Evolutionary conservation across 2,329 filamentous ascomycete genomes (phyloP), one percentile per base, ranked within the genome.

Genomic region (Penicillium sp.): DNA sequence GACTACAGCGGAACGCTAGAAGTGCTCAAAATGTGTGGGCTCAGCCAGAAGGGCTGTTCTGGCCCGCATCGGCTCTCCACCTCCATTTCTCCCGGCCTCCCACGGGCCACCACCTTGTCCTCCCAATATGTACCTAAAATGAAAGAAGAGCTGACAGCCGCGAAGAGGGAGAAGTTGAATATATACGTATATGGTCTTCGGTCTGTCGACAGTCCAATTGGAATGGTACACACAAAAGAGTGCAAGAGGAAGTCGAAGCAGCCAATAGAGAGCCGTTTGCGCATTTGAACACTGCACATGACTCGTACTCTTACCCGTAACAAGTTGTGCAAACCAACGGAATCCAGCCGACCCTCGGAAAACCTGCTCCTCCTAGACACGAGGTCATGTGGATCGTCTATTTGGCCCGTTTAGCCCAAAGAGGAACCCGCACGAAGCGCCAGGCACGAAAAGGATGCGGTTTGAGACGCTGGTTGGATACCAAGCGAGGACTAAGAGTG

Each of bases 311-410:
- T 16, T 4, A n/a, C 2, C 19, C 19, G 9, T 24, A 24, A 24
- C 13, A 24, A 24, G n/a, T 24, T 31, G 41, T n/a, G 18, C 22
- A 46, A n/a, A 46, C 43, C 43, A 46, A 31, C 14, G 43, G 43
- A 46, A 46, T 46, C n/a, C 22, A 31, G 43, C 43, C 43, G 43
- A 46, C 43, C 11, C 31, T 62, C 62, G 62, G 60, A 37, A 50
- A 41, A 64, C 62, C 54, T 64, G 49, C 62, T 60, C 3, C 40
- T 37, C 47, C 49, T 6, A 55, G 50, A 58, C 58, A 63, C 61
- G 61, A 63, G 57, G 59, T 59, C 59, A 61, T n/a, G 61, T 56
- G 59, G 60, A 58, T 60, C 55, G 36, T 50, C 58, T 40, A 9
- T 56, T 60, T 44, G 35, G 41, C 18, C 40, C 43, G 16, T 46